phyloP scores from a whole-genome alignment of 2,329 filamentous ascomycete species.

The Beauveria medogensis region DNA sequence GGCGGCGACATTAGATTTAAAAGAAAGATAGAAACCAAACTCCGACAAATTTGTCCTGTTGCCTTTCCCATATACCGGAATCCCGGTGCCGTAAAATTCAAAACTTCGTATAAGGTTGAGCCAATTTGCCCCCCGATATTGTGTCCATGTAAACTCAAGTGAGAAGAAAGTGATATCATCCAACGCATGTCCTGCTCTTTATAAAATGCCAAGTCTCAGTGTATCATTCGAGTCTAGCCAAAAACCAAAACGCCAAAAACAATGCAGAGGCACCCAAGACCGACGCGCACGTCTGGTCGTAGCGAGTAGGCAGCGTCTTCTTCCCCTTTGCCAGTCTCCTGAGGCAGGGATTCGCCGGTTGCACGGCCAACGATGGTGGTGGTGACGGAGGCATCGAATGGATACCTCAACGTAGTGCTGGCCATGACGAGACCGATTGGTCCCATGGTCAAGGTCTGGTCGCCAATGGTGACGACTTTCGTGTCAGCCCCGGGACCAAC shows the following conservation, averaged over 20 bases:
- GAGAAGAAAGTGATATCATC: neutral
- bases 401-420: constrained; percentile 36
- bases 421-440: constrained; percentile 41
- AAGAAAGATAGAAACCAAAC: neutral
- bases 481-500: constrained; percentile 36
- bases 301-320: constrained; percentile 16
- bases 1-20: neutral
- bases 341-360: constrained; percentile 21
- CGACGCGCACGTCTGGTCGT: constrained; percentile 14
- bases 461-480: constrained; percentile 38
- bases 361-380: constrained; percentile 30
- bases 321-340: constrained; percentile 15
- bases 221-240: constrained; percentile 15
- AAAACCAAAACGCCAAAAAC: constrained; percentile 32
- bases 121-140: neutral
- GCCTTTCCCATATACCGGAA: neutral
- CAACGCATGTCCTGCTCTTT: neutral
- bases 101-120: neutral
- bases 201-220: constrained; percentile 3
- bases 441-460: constrained; percentile 44
- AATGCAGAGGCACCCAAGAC: constrained; percentile 27
- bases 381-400: constrained; percentile 36
- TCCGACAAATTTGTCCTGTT: neutral
- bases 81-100: constrained; percentile 1
- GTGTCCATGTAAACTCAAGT: neutral